Conservation (phyloP, 1,284 basidiomycete species). For the Marasmius oreades region DNA sequence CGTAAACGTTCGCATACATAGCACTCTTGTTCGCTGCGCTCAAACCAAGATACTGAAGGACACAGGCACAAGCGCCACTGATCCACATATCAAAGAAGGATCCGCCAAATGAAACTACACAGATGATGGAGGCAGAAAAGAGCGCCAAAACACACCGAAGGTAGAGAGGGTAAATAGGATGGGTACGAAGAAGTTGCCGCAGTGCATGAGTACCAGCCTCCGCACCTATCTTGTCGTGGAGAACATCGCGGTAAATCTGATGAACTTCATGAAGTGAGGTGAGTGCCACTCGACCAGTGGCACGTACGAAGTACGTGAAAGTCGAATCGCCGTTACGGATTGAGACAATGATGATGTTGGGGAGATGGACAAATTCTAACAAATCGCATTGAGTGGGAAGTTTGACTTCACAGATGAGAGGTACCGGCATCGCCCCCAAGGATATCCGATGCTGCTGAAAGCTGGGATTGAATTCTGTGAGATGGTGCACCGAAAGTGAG, state of each 20-base stretch:
- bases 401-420: conserved; percentile 10
- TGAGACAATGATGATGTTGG: conserved; percentile 74
- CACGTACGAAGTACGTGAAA: conserved; percentile 77
- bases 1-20: conserved; percentile 86
- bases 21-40: conserved; percentile 76
- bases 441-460: conserved; percentile 48
- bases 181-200: conserved; percentile 53
- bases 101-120: conserved; percentile 79
- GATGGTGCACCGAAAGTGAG: conserved; percentile 83
- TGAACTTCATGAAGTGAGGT: conserved; percentile 73
- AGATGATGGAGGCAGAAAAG: conserved; percentile 72
- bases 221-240: conserved; percentile 71
- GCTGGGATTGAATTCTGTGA: conserved; percentile 81
- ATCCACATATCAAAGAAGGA: conserved; percentile 81
- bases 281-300: conserved; percentile 68
- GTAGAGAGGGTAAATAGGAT: conserved; percentile 59
- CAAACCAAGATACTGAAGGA: conserved; percentile 74
- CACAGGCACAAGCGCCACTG: conserved; percentile 65
- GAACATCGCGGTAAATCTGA: conserved; percentile 71
- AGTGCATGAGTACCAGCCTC: conserved; percentile 62
- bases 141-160: conserved; percentile 71
- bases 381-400: not conserved
- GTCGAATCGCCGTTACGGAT: conserved; percentile 64
- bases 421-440: conserved; percentile 40
- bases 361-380: conserved; percentile 77